Percentiles rank a stretch among this genome's conserved stretches.
Evolutionary conservation across 2,329 filamentous ascomycete genomes (phyloP).

Genomic region (Ophidiomyces ophidiicola): DNA sequence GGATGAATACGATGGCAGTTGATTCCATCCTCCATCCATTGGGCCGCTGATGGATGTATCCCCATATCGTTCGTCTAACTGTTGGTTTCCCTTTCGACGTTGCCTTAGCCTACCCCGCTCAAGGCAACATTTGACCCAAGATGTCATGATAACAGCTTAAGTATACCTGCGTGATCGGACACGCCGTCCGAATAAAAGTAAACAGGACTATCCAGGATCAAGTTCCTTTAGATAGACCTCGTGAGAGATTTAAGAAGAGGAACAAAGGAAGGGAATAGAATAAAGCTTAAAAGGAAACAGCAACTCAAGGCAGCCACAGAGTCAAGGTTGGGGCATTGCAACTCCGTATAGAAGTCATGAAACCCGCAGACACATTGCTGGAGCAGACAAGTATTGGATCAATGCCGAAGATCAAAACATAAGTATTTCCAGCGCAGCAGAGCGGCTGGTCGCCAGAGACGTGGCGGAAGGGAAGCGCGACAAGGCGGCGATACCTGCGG

Average conservation of each 20-base stretch:
- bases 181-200: neutral
- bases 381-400: neutral
- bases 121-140: conserved; percentile 12
- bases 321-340: conserved; percentile 3
- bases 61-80: conserved; percentile 15
- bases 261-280: neutral
- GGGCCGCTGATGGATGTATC: conserved; percentile 15
- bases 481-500: neutral
- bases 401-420: conserved; percentile 6
- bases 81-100: conserved; percentile 10
- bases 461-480: conserved; percentile 8
- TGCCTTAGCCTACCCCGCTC: conserved; percentile 13
- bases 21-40: conserved; percentile 17
- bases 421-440: conserved; percentile 3
- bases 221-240: neutral
- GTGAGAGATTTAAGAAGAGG: neutral
- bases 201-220: neutral
- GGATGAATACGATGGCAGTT: conserved; percentile 9
- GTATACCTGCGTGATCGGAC: no score
- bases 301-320: conserved; percentile 2
- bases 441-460: neutral
- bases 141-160: conserved; percentile 27
- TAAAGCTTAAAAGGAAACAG: no score
- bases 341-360: conserved; percentile 3
- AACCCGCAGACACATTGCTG: neutral